These are phyloP conservation scores for Komagataella mondaviorum DNA, from an alignment of 805 yeast genomes.

Conservation along the genomic window DNA sequence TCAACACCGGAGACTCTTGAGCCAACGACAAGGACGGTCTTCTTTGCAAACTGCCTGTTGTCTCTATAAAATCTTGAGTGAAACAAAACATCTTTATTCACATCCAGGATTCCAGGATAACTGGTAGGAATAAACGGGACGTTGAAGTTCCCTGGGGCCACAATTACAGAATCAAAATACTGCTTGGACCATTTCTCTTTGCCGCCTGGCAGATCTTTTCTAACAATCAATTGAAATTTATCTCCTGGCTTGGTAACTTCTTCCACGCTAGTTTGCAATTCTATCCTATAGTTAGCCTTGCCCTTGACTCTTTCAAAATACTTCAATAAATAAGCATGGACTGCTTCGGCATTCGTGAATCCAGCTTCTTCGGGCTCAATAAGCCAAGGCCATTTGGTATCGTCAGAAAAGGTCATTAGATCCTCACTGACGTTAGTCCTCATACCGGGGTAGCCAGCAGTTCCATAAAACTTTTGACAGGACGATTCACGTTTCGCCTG, in stretches of 20 bases:
- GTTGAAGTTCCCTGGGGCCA: slow-evolving; percentile 25
- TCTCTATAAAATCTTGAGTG: slow-evolving; percentile 40
- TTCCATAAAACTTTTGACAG: slow-evolving; percentile 13
- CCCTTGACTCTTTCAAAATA: slow-evolving; percentile 15
- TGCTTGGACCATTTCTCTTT: slow-evolving; percentile 25
- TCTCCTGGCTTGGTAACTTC: slow-evolving; percentile 14
- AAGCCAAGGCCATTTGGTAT: slow-evolving; percentile 18
- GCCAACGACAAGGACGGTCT: slow-evolving; percentile 15
- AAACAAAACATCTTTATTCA: slow-evolving; percentile 29
- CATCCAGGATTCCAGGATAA: slow-evolving; percentile 30
- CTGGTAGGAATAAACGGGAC: slow-evolving; percentile 25
- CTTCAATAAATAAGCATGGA: slow-evolving; percentile 17
- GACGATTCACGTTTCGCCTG: slow-evolving; percentile 8
- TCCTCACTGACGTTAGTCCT: slow-evolving; percentile 29
- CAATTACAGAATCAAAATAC: slow-evolving; percentile 26
- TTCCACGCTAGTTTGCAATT: slow-evolving; percentile 23
- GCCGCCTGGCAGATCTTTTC: slow-evolving; percentile 11
- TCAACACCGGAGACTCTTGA: slow-evolving; percentile 18
- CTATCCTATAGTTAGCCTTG: slow-evolving; percentile 12
- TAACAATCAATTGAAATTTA: slow-evolving; percentile 17
- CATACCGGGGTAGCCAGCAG: slow-evolving; percentile 17
- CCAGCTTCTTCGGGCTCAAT: slow-evolving; percentile 9
- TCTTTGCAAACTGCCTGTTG: slow-evolving; percentile 9
- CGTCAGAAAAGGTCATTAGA: slow-evolving; percentile 31
- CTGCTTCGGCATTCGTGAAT: slow-evolving; percentile 14